Evolutionary conservation across 257 asterid genomes (phyloP).

Genomic region (Gentiana straminea): DNA sequence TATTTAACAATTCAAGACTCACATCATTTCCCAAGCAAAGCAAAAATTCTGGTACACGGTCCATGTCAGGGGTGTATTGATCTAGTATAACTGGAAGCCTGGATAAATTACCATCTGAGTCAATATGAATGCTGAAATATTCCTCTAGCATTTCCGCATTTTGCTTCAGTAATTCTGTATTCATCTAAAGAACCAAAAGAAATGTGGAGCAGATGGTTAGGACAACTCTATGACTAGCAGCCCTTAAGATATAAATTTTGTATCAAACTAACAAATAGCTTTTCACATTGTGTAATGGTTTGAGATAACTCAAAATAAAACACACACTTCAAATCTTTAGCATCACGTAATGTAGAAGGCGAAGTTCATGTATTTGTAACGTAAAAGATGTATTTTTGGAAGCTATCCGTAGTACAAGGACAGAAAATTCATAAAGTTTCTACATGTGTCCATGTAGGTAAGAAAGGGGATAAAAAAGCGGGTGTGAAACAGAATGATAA

Average conservation of each 20-base stretch:
- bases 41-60: constrained; percentile 82
- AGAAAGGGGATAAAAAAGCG: too few relatives aligned
- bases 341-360: neutral
- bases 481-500: too few relatives aligned
- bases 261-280: constrained; percentile 5
- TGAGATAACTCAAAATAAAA: too few relatives aligned
- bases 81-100: constrained; percentile 92
- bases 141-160: constrained; percentile 80
- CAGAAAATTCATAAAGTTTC: too few relatives aligned
- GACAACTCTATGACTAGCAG: too few relatives aligned
- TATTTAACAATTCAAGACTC: constrained; percentile 21
- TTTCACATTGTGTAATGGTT: too few relatives aligned
- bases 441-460: too few relatives aligned
- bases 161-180: constrained; percentile 54
- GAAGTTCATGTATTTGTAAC: neutral
- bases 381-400: too few relatives aligned
- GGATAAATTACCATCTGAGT: constrained; percentile 57
- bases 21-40: constrained; percentile 98
- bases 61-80: constrained; percentile 98
- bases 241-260: too few relatives aligned
- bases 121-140: constrained; percentile 64
- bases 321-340: neutral
- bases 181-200: constrained; percentile 38
- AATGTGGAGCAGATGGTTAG: too few relatives aligned
- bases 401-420: too few relatives aligned